Percentiles rank a stretch among this genome's conserved stretches.
Conservation (phyloP, 2,329 filamentous ascomycete species). For the Alternaria tenuissima region DNA sequence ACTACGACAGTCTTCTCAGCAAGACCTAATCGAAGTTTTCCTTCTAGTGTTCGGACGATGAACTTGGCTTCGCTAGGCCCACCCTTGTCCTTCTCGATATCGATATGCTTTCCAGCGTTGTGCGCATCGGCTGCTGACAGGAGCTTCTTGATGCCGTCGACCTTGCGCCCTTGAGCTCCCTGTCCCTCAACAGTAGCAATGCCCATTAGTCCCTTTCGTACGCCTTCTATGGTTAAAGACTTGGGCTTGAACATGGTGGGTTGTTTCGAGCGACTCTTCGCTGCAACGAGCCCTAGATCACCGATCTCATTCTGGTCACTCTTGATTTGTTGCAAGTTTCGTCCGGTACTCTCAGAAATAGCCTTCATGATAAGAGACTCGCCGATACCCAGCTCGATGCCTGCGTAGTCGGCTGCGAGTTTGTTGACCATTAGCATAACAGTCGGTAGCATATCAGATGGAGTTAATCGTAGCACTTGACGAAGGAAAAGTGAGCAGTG, state of each 20-base stretch:
- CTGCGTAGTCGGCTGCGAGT: constrained; percentile 93
- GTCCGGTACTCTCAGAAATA: constrained; percentile 91
- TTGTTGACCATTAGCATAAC: constrained; percentile 98
- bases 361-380: constrained; percentile 99
- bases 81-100: constrained; percentile 91
- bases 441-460: constrained; percentile 84
- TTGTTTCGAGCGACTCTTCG: constrained; percentile 94
- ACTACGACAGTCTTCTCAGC: constrained; percentile 93
- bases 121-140: constrained; percentile 87
- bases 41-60: constrained; percentile 90
- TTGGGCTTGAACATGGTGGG: constrained; percentile 99
- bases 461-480: constrained; percentile 92
- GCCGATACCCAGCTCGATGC: constrained; percentile 96
- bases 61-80: constrained; percentile 95
- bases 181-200: constrained; percentile 89
- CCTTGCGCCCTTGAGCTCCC: constrained; percentile 88
- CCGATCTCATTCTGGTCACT: constrained; percentile 96
- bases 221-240: constrained; percentile 82
- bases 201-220: constrained; percentile 85
- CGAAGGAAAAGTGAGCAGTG: constrained; percentile 90
- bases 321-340: constrained; percentile 89
- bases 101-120: constrained; percentile 69
- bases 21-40: constrained; percentile 88
- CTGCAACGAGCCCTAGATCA: constrained; percentile 90
- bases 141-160: constrained; percentile 94